Evolutionary conservation across 2,329 filamentous ascomycete genomes (phyloP), one percentile per base, ranked within the genome.

Genomic region (Blastomyces parvus): DNA sequence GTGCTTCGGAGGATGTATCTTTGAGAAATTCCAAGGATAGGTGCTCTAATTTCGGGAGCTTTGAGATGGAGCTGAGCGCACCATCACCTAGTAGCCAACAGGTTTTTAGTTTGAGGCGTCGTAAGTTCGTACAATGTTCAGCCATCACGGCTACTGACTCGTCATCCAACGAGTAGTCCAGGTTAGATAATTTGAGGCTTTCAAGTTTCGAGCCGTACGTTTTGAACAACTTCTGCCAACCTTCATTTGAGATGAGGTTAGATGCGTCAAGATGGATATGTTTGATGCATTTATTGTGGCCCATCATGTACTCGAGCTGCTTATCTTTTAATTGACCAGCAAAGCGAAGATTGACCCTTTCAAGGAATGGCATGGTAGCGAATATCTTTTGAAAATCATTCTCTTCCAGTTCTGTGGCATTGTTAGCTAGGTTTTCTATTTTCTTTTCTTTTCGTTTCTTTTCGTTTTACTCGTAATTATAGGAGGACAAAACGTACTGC

Each of bases 291-390:
- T 85, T 83, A 59, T 88, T 83, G 58, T 90, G 88, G 62, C 86
- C 86, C 25, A 90, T 80, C 70, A 97, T 83, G 73, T 93, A 96
- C 61, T 90, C 84, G 74, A 97, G 83, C 52, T 91, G 88, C 48
- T 82, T 81, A 70, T 97, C 89, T 75, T 96, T 96, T 80, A 97
- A 88, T 71, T 96, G 92, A 59, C 94, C 89, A n/a, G 88, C 90
- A 70, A 92, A 93, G 59, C 88, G 86, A 13, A 96, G 78, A 67
- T 91, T 88, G 63, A 97, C 81, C 53, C 82, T 83, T 69, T 85
- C 85, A 62, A 96, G 78, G 6, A 81, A 81, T 0, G 89, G 86
- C 63, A 89, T 86, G 2, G 86, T 82, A 60, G 91, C 88, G 66
- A 97, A 91, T 52, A 96, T 90, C 67, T 87, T 84, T 58, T 89